These are phyloP conservation scores for Adansonia digitata DNA, from an alignment of 345 rosid genomes.

Conservation along the genomic window DNA sequence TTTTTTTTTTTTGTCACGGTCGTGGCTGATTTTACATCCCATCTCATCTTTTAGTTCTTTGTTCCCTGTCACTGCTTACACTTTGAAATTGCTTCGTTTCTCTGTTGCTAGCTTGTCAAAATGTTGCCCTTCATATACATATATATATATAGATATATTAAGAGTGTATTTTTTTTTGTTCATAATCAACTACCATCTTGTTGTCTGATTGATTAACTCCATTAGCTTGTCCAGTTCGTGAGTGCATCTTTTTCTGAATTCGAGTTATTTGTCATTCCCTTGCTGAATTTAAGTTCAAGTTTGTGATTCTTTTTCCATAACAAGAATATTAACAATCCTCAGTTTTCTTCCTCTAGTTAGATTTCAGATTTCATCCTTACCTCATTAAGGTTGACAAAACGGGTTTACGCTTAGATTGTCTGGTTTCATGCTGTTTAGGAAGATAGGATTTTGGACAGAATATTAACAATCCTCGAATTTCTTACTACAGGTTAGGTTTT, in stretches of 20 bases:
- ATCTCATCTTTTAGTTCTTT: not conserved
- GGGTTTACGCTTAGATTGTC: too few relatives aligned
- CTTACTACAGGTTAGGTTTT: slow-evolving; percentile 65
- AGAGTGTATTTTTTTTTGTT: not conserved
- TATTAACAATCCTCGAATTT: not conserved
- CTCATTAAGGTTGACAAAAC: not conserved
- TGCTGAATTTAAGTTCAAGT: not conserved
- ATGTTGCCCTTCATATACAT: not conserved
- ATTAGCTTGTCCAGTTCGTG: slow-evolving; percentile 1
- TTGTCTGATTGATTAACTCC: not conserved
- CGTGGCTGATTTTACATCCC: too few relatives aligned
- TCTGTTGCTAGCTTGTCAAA: not conserved
- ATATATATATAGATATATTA: too few relatives aligned
- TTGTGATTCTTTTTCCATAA: not conserved
- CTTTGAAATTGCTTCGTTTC: not conserved
- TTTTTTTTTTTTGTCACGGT: too few relatives aligned
- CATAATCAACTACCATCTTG: not conserved
- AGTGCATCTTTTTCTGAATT: not conserved
- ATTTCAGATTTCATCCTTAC: not conserved
- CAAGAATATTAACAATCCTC: too few relatives aligned
- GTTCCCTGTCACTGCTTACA: not conserved
- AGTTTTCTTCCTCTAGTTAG: too few relatives aligned
- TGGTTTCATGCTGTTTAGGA: not conserved
- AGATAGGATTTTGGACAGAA: not conserved
- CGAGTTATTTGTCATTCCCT: not conserved